Base-by-base conservation (phyloP, 345 rosid genomes). In the Erodium maritimum region DNA sequence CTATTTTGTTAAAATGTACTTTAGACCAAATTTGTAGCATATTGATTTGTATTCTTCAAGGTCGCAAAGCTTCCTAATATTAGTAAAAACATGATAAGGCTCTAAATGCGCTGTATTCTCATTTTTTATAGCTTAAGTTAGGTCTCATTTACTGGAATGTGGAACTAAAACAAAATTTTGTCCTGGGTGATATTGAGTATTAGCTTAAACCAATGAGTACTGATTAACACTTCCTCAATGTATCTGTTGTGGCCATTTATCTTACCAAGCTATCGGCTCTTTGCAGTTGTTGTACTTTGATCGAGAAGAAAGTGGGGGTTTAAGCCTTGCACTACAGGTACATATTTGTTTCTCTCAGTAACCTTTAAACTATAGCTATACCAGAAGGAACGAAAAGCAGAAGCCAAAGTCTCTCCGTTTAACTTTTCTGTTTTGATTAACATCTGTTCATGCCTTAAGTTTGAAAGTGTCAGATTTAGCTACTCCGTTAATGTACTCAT, bases 291-390 rank as follows among this genome's bases (percentile, higher is more conserved):
- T 94, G 68, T 84, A 85, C 68, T 94, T 94, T 74, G 97, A 94
- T 65, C 86, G 58, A 63, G 99, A 82, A 65, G 88, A 78, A 55
- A 80, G 63, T 58, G 79, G 84, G 65, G 97, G 99, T 64, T 65
- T 94, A 63, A 87, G 85, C 91, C 90, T 94, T 73, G 83, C 95
- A 25, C 68, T 94, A 61, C 97, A 87, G 97, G 99, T 94, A 79
- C 19, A 56, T 52, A n/a, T 29, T 51, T 23, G 33, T 52, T 56
- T 19, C 19, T 23, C 19, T 16, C 19, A 4, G 9, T 11, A 11
- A 29, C 9, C 37, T 29, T 29, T 29, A 29, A 29, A 29, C 37
- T 0, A 29, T 29, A 29, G 37, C 0, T 29, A 29, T 29, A 29
- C 5, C 37, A 29, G 4, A 11, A 3, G 37, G 37, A 29, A 29